Conservation (phyloP, 192 early-diverging fungal species). For the Entomortierella lignicola region DNA sequence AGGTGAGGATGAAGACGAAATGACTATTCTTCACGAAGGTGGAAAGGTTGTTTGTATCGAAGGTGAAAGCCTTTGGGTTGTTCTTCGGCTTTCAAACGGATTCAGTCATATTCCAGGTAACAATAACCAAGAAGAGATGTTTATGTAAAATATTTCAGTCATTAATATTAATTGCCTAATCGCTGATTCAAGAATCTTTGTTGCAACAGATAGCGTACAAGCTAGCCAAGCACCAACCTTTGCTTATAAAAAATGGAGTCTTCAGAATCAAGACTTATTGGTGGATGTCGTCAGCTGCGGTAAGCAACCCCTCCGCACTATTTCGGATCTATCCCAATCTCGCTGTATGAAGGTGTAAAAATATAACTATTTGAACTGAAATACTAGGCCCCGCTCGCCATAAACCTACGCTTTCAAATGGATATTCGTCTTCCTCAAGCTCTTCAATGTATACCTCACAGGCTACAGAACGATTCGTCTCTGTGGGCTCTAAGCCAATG, state of each 20-base stretch:
- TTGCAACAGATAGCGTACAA: not conserved
- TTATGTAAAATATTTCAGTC: too few relatives aligned
- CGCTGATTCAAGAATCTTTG: too few relatives aligned
- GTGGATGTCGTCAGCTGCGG: conserved; percentile 61
- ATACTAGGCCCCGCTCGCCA: conserved; percentile 44
- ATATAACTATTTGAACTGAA: not conserved
- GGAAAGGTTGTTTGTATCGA: conserved; percentile 67
- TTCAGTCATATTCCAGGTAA: conserved; percentile 27
- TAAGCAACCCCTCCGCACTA: not conserved
- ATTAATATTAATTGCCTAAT: too few relatives aligned
- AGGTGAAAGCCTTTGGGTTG: conserved; percentile 66
- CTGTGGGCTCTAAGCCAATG: conserved; percentile 70
- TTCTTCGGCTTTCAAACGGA: conserved; percentile 62
- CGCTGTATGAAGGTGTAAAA: not conserved
- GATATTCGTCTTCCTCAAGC: conserved; percentile 49
- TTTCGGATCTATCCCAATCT: not conserved
- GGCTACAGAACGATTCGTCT: conserved; percentile 65
- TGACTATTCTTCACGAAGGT: conserved; percentile 62
- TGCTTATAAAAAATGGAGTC: conserved; percentile 65
- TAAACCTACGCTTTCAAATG: conserved; percentile 40
- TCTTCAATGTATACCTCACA: conserved; percentile 52
- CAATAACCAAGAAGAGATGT: conserved; percentile 10
- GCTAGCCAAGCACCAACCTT: conserved; percentile 54
- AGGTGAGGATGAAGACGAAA: conserved; percentile 64
- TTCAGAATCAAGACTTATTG: conserved; percentile 57